These are phyloP conservation scores for Prunus mongolica DNA, from an alignment of 306 rosid species.

Conservation along the genomic window DNA sequence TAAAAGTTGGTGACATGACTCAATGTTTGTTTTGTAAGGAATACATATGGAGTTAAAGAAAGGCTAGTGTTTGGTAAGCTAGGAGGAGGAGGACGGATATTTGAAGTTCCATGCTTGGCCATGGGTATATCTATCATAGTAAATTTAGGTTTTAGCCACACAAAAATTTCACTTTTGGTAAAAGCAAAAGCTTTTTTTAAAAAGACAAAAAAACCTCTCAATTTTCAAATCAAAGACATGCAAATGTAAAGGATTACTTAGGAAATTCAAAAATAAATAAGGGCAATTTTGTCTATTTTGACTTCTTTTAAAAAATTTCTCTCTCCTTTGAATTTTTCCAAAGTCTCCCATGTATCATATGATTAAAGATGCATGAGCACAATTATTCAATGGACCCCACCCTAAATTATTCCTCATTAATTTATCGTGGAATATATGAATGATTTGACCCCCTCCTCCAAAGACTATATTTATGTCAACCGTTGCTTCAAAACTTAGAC, in stretches of 20 bases:
- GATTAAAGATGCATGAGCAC: background rate
- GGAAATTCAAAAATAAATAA: no score
- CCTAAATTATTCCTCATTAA: background rate
- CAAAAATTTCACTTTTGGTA: no score
- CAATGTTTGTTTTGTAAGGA: background rate
- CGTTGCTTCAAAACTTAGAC: background rate
- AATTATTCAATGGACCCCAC: background rate
- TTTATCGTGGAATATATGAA: background rate
- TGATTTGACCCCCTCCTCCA: no score
- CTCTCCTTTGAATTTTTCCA: no score
- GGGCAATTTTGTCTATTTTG: no score
- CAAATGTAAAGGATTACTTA: no score
- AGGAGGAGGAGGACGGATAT: background rate
- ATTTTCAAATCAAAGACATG: no score
- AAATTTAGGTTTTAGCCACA: no score
- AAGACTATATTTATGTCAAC: no score
- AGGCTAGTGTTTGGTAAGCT: background rate
- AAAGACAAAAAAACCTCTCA: no score
- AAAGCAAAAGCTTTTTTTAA: no score
- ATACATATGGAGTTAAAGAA: background rate
- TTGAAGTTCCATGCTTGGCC: background rate
- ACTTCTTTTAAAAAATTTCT: no score
- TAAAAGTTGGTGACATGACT: background rate
- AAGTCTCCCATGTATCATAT: background rate
- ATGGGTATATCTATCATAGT: background rate